A percentile compares a stretch with the other conserved stretches of the same genome.
These are phyloP conservation scores for Testicularia cyperi DNA, from an alignment of 1,284 basidiomycete genomes.

Conservation along the genomic window DNA sequence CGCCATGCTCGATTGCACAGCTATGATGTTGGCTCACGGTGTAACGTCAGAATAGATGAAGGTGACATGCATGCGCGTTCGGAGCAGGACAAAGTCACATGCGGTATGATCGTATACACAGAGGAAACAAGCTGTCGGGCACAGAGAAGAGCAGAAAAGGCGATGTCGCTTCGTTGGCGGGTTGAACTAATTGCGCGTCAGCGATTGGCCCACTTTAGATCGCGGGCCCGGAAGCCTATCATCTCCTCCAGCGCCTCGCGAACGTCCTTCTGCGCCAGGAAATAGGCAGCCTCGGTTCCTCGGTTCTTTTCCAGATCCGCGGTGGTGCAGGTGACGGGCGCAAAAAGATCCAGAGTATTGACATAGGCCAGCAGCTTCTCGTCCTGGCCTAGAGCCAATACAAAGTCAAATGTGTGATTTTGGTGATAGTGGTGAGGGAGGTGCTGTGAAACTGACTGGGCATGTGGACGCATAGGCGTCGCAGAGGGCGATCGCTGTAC, in stretches of 20 bases:
- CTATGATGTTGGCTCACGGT: no score
- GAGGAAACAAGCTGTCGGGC: no score
- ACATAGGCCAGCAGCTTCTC: slow-evolving; percentile 54
- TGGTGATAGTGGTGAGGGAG: slow-evolving; percentile 33
- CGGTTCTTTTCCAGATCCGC: slow-evolving; percentile 37
- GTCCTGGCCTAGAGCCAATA: slow-evolving; percentile 53
- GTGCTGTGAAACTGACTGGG: slow-evolving; percentile 19
- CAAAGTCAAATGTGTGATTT: slow-evolving; percentile 54
- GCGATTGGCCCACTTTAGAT: slow-evolving; percentile 41
- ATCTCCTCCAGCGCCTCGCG: slow-evolving; percentile 49
- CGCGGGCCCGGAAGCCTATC: slow-evolving; percentile 41
- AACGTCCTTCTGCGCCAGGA: slow-evolving; percentile 43
- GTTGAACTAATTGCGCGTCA: no score
- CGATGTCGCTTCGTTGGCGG: no score
- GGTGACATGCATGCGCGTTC: no score
- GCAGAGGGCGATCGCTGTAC: slow-evolving; percentile 6
- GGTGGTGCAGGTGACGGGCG: slow-evolving; percentile 56
- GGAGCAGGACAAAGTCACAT: no score
- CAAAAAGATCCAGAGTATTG: slow-evolving; percentile 56
- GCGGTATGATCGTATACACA: no score
- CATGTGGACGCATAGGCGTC: slow-evolving; percentile 5
- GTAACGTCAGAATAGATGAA: no score
- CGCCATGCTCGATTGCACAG: no score
- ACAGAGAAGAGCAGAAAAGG: no score
- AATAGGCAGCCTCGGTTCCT: slow-evolving; percentile 49